Evolutionary conservation across 2,329 filamentous ascomycete species (phyloP), one percentile per base, ranked within the genome.

Genomic region (Aspergillus udagawae): DNA sequence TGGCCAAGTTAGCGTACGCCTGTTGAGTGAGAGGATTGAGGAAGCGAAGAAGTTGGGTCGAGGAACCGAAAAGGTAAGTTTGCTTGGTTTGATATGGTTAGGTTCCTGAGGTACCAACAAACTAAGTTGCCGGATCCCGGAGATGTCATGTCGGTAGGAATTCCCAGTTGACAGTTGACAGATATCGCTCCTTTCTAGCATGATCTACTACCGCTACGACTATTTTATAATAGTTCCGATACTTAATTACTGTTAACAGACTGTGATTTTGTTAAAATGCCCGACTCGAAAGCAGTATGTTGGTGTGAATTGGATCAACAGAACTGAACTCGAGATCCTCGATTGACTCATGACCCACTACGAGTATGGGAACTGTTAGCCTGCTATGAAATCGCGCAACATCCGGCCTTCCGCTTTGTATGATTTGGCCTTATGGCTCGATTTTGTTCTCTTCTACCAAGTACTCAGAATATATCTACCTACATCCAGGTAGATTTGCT

Each of bases 1-100:
- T 61, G 60, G 60, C 49, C 60, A 56, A 63, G 61, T 56, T 56
- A 61, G 44, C 10, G 17, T 44, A 44, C 5, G 8, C 42, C 21
- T 7, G 41, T 21, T 44, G 32, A 44, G 41, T 20, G 41, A 44
- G 41, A 44, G n/a, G 21, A 23, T 7, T 17, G 25, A 23, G 9
- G n/a, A 41, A 20, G 49, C 49, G 28, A 32, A 51, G 44, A 47
- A 14, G 10, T 27, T 21, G 21, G n/a, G 10, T 47, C 20, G 12
- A 47, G 44, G 3, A 9, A 25, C 44, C 8, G 44, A 47, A 47
- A 47, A 47, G 21, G 44, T 21, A 47, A 47, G 44, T 21, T 23
- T 21, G 41, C 10, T 44, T 20, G 41, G 21, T 44, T 44, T 44
- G n/a, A 3, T 21, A 21, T 4, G 3, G 41, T 10, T 23, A 4